Base-by-base conservation (phyloP, 495 filamentous ascomycete genomes). In the Cenococcum geophilum region DNA sequence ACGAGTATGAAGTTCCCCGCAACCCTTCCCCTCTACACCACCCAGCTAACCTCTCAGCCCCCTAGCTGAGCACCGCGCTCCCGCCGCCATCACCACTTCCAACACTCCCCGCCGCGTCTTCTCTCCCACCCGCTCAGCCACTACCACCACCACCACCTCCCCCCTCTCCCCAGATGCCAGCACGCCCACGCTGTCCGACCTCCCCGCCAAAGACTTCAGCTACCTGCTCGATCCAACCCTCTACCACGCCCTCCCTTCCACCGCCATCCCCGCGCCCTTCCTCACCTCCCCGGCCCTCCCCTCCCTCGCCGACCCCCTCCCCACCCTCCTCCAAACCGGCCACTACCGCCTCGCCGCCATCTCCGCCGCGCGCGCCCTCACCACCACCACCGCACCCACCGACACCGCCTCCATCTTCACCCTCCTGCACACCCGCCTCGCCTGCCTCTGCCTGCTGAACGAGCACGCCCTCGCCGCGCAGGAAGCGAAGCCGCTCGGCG, bases 401-500 rank as follows among this genome's bases (percentile, higher is more conserved):
- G 83, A 92, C 67, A 74, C 80, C 58, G 75, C 72, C 5, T 70
- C 77, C 34, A 86, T 97, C 34, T 91, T 96, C 72, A 72, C 78
- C 18, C 79, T 97, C 21, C 79, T 95, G 37, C 91, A 96, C 75
- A 86, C 83, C 9, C 88, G 93, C 2, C 80, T 97, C 1, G 82
- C 88, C n/a, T 91, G 86, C 61, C 79, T 98, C 6, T 86, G 86
- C 22, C 80, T 97, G 1, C 78, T 84, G 14, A 82, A 84, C 55
- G 82, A 88, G 69, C 74, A 76, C 6, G 69, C 82, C 10, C 77
- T 95, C 27, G 93, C 93, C 2, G 88, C 89, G 0, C 87, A 92
- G 67, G 93, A 98, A 73, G 86, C 86, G 8, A 91, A 90, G 68
- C 82, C 82, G 0, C 78, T 97, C 11, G 87, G 89, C 63, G 93